Conservation (phyloP, 805 yeast species). For the Kuraishia ogatae region DNA sequence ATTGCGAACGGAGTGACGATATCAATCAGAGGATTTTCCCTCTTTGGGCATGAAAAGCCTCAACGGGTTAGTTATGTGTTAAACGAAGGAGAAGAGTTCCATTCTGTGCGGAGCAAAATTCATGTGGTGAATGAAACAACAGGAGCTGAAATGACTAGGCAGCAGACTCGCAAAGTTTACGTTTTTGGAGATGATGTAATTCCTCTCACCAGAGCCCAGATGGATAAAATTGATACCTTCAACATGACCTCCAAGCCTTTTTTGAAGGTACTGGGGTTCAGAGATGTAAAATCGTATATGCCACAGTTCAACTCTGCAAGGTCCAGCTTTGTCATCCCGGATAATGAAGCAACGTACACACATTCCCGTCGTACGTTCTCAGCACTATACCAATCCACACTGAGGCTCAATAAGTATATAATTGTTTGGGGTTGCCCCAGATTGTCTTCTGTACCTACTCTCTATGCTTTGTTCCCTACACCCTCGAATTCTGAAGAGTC, state of each 20-base stretch:
- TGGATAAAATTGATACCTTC: constrained; percentile 22
- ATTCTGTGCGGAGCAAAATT: constrained; percentile 41
- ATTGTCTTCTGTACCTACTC: constrained; percentile 40
- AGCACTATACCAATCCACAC: constrained; percentile 55
- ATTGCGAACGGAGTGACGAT: constrained; percentile 48
- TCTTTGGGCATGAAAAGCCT: constrained; percentile 46
- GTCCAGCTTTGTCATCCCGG: constrained; percentile 61
- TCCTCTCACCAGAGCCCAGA: constrained; percentile 27
- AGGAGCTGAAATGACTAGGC: constrained; percentile 31
- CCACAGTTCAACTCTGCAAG: constrained; percentile 44
- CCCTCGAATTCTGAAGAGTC: neutral
- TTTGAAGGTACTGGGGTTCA: constrained; percentile 62
- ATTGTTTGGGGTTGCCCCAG: constrained; percentile 66
- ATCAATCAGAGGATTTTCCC: constrained; percentile 63
- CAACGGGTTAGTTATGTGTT: constrained; percentile 43
- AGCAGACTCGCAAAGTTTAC: constrained; percentile 27
- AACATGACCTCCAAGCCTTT: constrained; percentile 32
- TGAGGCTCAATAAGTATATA: constrained; percentile 44
- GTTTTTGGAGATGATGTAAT: constrained; percentile 39
- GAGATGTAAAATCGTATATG: constrained; percentile 34
- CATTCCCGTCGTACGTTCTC: constrained; percentile 65
- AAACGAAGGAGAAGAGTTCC: constrained; percentile 41
- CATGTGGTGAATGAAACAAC: constrained; percentile 29
- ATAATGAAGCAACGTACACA: constrained; percentile 39
- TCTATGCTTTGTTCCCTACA: constrained; percentile 57